Conservation (phyloP, 768 basidiomycete genomes). For the Kwoniella pini region DNA sequence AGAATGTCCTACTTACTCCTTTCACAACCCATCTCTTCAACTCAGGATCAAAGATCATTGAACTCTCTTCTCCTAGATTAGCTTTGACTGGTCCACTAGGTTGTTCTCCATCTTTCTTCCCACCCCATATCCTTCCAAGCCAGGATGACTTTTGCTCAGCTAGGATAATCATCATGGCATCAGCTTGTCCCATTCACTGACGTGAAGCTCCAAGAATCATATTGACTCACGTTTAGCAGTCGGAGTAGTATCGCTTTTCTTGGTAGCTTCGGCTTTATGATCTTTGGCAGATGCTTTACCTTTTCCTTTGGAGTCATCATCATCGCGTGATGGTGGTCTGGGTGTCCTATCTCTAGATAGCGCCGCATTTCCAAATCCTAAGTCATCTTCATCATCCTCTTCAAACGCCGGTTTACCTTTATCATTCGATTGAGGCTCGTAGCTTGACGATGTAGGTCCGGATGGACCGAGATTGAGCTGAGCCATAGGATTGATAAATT, state of each 20-base stretch:
- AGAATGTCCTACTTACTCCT: slow-evolving; percentile 62
- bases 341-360: slow-evolving; percentile 41
- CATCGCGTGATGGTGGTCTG: slow-evolving; percentile 47
- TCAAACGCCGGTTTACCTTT: slow-evolving; percentile 32
- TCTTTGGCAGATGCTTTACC: slow-evolving; percentile 38
- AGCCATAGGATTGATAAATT: slow-evolving; percentile 50
- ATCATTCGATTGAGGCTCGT: slow-evolving; percentile 21
- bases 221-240: slow-evolving; percentile 24
- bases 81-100: slow-evolving; percentile 74
- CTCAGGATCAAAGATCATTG: slow-evolving; percentile 94
- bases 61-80: slow-evolving; percentile 84
- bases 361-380: slow-evolving; percentile 83
- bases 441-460: slow-evolving; percentile 1
- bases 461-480: slow-evolving; percentile 27
- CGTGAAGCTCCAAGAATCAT: too few relatives aligned
- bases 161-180: neutral
- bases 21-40: slow-evolving; percentile 95
- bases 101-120: slow-evolving; percentile 65
- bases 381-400: slow-evolving; percentile 78
- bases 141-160: slow-evolving; percentile 57
- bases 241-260: slow-evolving; percentile 10
- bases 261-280: slow-evolving; percentile 1
- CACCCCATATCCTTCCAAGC: slow-evolving; percentile 78
- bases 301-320: slow-evolving; percentile 33
- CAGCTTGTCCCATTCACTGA: too few relatives aligned